Conservation (phyloP, 208 protist species). For the Leishmania turanica region DNA sequence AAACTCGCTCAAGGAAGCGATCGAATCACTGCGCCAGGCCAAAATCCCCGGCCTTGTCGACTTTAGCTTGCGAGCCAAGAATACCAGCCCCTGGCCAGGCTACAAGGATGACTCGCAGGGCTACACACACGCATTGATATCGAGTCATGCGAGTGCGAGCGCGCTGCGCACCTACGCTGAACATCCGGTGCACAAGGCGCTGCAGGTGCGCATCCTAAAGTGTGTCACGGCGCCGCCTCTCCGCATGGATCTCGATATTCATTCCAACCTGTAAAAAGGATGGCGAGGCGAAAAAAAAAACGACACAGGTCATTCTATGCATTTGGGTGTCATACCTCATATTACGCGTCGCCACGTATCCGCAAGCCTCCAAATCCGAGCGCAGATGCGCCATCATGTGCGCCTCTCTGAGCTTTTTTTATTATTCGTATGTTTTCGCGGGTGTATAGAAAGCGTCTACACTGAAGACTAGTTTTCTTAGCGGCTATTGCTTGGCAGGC, state of each 20-base stretch:
- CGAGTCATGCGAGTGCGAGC: slow-evolving; percentile 50
- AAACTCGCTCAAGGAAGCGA: slow-evolving; percentile 31
- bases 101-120: slow-evolving; percentile 60
- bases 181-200: slow-evolving; percentile 54
- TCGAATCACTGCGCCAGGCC: slow-evolving; percentile 29
- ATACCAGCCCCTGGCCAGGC: slow-evolving; percentile 44
- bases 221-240: slow-evolving; percentile 46
- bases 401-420: background rate
- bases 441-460: background rate
- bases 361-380: background rate
- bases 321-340: background rate
- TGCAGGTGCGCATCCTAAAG: slow-evolving; percentile 49
- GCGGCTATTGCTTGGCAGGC: background rate
- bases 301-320: too few relatives aligned
- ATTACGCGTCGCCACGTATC: background rate
- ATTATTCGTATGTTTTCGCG: background rate
- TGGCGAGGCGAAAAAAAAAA: background rate
- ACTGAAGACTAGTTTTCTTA: background rate
- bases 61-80: slow-evolving; percentile 48
- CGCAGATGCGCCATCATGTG: background rate
- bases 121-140: slow-evolving; percentile 73
- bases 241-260: slow-evolving; percentile 61
- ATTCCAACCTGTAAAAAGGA: slow-evolving; percentile 20
- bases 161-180: slow-evolving; percentile 58
- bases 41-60: slow-evolving; percentile 61